These are phyloP conservation scores for Hyphopichia burtonii DNA, from an alignment of 1,139 yeast genomes.

Conservation along the genomic window DNA sequence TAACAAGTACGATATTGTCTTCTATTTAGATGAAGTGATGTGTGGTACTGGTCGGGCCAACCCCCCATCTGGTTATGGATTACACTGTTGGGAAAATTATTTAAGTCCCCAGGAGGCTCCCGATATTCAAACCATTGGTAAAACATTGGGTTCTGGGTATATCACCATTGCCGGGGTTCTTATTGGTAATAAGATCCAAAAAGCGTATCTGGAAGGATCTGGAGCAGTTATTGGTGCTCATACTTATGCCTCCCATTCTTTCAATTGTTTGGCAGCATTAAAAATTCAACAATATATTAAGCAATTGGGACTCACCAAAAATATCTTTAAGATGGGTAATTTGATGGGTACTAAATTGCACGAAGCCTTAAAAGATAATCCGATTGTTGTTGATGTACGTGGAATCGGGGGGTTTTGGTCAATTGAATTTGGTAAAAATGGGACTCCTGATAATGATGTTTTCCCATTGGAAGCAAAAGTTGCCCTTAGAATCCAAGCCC, in stretches of 20 bases:
- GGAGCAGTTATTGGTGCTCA: constrained; percentile 52
- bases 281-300: constrained; percentile 55
- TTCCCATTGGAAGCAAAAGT: constrained; percentile 44
- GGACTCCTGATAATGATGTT: constrained; percentile 30
- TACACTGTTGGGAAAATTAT: constrained; percentile 49
- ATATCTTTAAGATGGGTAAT: constrained; percentile 50
- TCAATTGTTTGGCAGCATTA: constrained; percentile 60
- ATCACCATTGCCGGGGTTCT: constrained; percentile 62
- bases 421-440: constrained; percentile 43
- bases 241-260: constrained; percentile 62
- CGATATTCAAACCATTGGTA: constrained; percentile 61
- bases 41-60: constrained; percentile 57
- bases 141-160: constrained; percentile 63
- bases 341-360: constrained; percentile 44
- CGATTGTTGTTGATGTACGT: constrained; percentile 56
- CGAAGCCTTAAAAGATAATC: constrained; percentile 27
- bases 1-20: constrained; percentile 56
- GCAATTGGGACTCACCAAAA: constrained; percentile 42
- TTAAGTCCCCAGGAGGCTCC: constrained; percentile 51
- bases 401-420: constrained; percentile 65
- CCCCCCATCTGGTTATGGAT: constrained; percentile 25
- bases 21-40: constrained; percentile 65
- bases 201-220: constrained; percentile 44
- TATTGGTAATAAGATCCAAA: constrained; percentile 48
- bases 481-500: constrained; percentile 31